phyloP scores from a whole-genome alignment of 495 filamentous ascomycete genomes.

The Podospora appendiculata region DNA sequence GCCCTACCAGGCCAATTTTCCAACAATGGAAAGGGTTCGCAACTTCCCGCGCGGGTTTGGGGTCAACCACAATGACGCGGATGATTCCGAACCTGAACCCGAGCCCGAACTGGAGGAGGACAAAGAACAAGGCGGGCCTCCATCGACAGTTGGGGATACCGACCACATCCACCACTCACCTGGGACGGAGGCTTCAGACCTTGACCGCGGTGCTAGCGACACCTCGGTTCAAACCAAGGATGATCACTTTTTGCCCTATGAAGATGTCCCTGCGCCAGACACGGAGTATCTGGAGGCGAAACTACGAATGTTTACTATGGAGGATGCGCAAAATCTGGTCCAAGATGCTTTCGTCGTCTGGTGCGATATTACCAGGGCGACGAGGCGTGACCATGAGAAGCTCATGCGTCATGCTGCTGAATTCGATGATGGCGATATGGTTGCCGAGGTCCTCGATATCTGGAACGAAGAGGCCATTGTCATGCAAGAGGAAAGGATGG shows the following conservation, averaged over 20 bases:
- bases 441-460: conserved; percentile 15
- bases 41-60: not conserved
- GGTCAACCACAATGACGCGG: not conserved
- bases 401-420: conserved; percentile 5
- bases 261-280: conserved; percentile 5
- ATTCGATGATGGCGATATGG: conserved; percentile 17
- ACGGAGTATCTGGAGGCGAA: conserved; percentile 10
- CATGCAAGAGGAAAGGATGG: conserved; percentile 4
- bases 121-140: conserved; percentile 14
- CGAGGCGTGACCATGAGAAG: conserved; percentile 2
- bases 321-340: conserved; percentile 5
- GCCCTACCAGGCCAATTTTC: conserved; percentile 7
- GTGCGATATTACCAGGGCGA: conserved; percentile 3
- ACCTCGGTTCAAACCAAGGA: conserved; percentile 9
- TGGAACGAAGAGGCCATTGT: conserved; percentile 14
- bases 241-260: conserved; percentile 3
- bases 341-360: conserved; percentile 10
- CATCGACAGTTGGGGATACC: conserved; percentile 13
- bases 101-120: not conserved
- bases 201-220: conserved; percentile 9
- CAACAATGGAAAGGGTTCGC: conserved; percentile 3
- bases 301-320: conserved; percentile 8
- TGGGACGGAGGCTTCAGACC: conserved; percentile 6
- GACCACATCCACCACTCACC: conserved; percentile 6
- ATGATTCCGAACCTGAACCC: not conserved